phyloP scores from a whole-genome alignment of 768 basidiomycete species.

The Gyrodon lividus region DNA sequence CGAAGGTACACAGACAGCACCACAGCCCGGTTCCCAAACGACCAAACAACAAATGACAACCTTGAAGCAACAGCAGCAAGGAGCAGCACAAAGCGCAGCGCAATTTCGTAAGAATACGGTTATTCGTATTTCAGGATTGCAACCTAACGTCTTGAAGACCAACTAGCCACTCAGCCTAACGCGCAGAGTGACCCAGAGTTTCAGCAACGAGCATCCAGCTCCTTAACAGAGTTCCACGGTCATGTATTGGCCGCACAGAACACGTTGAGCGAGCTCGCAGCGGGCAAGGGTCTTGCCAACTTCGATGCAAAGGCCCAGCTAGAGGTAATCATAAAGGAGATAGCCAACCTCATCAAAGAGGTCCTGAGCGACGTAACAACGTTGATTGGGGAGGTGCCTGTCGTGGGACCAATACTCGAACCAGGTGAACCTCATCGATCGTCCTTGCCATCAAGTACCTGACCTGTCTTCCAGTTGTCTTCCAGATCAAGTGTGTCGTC shows the following conservation, averaged over 20 bases:
- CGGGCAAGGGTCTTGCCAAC: constrained; percentile 50
- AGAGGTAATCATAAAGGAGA: constrained; percentile 49
- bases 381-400: constrained; percentile 41
- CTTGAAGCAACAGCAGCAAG: background rate
- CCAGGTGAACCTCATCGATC: constrained; percentile 45
- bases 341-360: constrained; percentile 50
- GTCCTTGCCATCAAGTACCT: background rate
- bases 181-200: constrained; percentile 28
- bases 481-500: constrained; percentile 59
- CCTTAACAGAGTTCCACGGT: constrained; percentile 36
- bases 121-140: background rate
- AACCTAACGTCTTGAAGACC: constrained; percentile 21
- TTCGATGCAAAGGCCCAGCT: constrained; percentile 45
- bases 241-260: constrained; percentile 32
- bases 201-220: constrained; percentile 37
- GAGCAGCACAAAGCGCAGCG: background rate
- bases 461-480: constrained; percentile 43
- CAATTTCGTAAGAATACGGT: background rate
- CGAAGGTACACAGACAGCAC: background rate
- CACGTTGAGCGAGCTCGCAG: constrained; percentile 27
- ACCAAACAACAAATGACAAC: background rate
- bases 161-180: constrained; percentile 34
- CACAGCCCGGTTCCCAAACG: background rate
- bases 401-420: constrained; percentile 49
- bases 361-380: constrained; percentile 32